phyloP scores from a whole-genome alignment of 352 stramenopile genomes.

The Peronospora farinosa region DNA sequence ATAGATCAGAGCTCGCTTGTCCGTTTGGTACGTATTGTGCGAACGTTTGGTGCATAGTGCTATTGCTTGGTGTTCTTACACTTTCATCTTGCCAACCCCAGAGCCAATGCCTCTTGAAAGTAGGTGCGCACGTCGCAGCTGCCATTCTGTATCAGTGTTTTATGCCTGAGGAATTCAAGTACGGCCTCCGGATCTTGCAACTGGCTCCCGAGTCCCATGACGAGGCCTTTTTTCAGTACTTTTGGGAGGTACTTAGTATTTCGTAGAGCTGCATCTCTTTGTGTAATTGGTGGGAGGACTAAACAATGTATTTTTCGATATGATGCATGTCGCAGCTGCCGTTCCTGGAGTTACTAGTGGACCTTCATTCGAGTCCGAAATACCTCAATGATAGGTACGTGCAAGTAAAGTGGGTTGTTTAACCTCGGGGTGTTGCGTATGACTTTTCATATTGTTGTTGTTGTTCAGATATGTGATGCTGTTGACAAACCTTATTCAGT shows the following conservation, averaged over 20 bases:
- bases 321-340: conserved; percentile 33
- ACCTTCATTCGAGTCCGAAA: conserved; percentile 67
- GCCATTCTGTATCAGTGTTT: conserved; percentile 83
- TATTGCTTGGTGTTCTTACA: conserved; percentile 8
- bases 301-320: conserved; percentile 1
- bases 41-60: neutral
- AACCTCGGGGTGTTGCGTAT: neutral
- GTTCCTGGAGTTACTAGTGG: conserved; percentile 77
- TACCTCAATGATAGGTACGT: conserved; percentile 60
- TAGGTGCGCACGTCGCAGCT: conserved; percentile 72
- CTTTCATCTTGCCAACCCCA: conserved; percentile 14
- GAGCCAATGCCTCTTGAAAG: conserved; percentile 80
- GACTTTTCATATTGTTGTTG: neutral
- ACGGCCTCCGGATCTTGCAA: conserved; percentile 73
- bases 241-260: conserved; percentile 58
- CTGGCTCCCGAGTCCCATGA: conserved; percentile 65
- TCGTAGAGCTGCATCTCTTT: neutral
- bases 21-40: conserved; percentile 43
- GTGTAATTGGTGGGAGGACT: conserved; percentile 2
- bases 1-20: conserved; percentile 83
- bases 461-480: conserved; percentile 54
- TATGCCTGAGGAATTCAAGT: conserved; percentile 69
- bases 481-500: conserved; percentile 79
- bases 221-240: conserved; percentile 79
- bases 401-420: neutral